Base-by-base conservation (phyloP, 495 filamentous ascomycete genomes). In the Tuber umbilicatum region DNA sequence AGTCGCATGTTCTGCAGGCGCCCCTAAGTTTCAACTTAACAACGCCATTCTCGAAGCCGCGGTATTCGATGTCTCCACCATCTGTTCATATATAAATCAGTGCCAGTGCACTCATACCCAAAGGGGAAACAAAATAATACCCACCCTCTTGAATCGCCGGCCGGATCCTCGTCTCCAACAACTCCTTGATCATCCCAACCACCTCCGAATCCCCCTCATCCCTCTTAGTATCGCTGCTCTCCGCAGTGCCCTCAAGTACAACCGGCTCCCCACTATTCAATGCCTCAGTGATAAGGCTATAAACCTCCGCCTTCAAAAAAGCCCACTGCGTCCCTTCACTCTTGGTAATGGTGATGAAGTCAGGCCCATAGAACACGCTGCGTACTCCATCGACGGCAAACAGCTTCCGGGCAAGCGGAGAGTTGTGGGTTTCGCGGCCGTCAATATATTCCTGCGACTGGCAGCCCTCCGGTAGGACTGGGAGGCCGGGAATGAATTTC, bases 301-400 rank as follows among this genome's bases (percentile, higher is more conserved):
- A 99, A 19, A 97, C 88, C 82, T 99, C 95, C 3, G 95, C 94
- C 80, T 95, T 95, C 79, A 99, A 89, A 82, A 97, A 92, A 42
- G 92, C 92, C 95, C 95, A 99, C 79, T 93, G 92, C 16, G 90
- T 90, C 76, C 94, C 92, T 75, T 89, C 87, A 27, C 91, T 87
- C 83, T 99, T 99, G 39, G 93, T 97, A 50, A 99, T 92, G 0
- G 95, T 99, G 83, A 99, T 97, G 84, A 96, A 97, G 81, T 99
- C 94, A 35, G 89, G 84, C 43, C 94, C 95, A 85, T 96, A 97
- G 85, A 97, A 97, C n/a, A 99, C 91, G 4, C 91, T 89, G 23
- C 91, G 93, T 3, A 98, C 91, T 19, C 95, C 95, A 78, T 98
- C 95, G 70, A 97, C 90, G 81, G 91, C 92, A 84, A 98, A 88